Evolutionary conservation across 352 stramenopile species (phyloP), one percentile per base, ranked within the genome.

Genomic region (Elongisporangium undulatum): DNA sequence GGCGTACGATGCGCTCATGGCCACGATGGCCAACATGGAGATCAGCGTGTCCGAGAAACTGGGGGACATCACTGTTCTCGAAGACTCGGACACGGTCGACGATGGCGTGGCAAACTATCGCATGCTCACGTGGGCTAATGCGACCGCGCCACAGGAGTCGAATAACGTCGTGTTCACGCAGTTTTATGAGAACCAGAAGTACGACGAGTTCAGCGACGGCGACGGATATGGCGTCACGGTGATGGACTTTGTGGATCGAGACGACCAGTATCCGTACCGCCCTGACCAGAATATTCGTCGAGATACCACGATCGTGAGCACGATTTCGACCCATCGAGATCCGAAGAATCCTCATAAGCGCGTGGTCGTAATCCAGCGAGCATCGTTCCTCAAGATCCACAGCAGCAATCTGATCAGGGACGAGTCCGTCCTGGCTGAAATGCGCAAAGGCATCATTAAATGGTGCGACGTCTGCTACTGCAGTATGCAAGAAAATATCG

Each of bases 21-120:
- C 80, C 34, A 80, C 81, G 57, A 77, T 72, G 26, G 64, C 59
- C 62, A 88, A 85, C 56, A 53, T 85, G 4, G 78, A 88, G 62
- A 87, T 86, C 53, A 76, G 59, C 4, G 75, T 89, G 19, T 81
- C 75, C 2, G 75, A 84, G 54, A 52, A 66, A 12, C 51, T 88
- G 8, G 75, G 75, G 8, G 60, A 85, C 48, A 66, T 77, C 8
- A 85, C 75, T 0, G 61, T 85, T 15, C 75, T 72, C 3, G 72
- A 85, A 52, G 77, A 80, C 23, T 72, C 82, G 63, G 75, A 85
- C 61, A 69, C 63, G 15, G 60, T 61, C 41, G 63, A 62, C 12
- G 59, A 52, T 6, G 66, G 65, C 45, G n/a, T n/a, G n/a, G n/a
- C n/a, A n/a, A n/a, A n/a, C n/a, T n/a, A n/a, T n/a, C n/a, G n/a